Conservation (phyloP, 1,284 basidiomycete genomes). For the Pterula multifida region DNA sequence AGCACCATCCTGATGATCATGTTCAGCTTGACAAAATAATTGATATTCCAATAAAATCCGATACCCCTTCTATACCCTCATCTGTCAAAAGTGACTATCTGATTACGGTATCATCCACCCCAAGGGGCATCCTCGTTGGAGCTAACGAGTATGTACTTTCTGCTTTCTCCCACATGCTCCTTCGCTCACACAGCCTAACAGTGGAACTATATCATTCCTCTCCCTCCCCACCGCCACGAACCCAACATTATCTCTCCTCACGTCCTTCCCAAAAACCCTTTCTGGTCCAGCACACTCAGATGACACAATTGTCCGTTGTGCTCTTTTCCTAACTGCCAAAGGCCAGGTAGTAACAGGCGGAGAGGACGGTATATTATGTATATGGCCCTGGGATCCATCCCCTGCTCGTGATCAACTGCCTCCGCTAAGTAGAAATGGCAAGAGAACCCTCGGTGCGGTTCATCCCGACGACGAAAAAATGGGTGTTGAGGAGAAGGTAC, state of each 20-base stretch:
- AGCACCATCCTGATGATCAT: conserved; percentile 3
- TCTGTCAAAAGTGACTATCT: conserved; percentile 25
- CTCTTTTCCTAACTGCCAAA: conserved; percentile 46
- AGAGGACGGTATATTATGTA: conserved; percentile 43
- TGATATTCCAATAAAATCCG: conserved; percentile 40
- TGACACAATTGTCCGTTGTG: conserved; percentile 43
- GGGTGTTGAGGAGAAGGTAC: conserved; percentile 18
- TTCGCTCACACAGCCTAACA: conserved; percentile 15
- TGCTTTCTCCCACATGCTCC: neutral
- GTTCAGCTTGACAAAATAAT: conserved; percentile 39
- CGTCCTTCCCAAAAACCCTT: conserved; percentile 28
- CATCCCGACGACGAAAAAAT: conserved; percentile 15
- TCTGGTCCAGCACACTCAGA: conserved; percentile 8
- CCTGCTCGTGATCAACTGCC: conserved; percentile 3
- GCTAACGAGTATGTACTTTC: conserved; percentile 41
- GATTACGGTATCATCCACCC: conserved; percentile 53
- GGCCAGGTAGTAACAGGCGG: conserved; percentile 45
- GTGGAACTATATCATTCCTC: conserved; percentile 47
- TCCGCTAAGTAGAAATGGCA: conserved; percentile 9
- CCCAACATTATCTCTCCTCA: conserved; percentile 24
- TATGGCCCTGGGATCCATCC: conserved; percentile 28
- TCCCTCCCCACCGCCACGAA: conserved; percentile 27
- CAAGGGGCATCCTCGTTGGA: conserved; percentile 39
- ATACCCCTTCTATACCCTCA: conserved; percentile 11
- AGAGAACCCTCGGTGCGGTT: conserved; percentile 5